Percentiles rank a stretch among this genome's conserved stretches.
Evolutionary conservation across 2,329 filamentous ascomycete genomes (phyloP).

Genomic region (Chaetomium strumarium): DNA sequence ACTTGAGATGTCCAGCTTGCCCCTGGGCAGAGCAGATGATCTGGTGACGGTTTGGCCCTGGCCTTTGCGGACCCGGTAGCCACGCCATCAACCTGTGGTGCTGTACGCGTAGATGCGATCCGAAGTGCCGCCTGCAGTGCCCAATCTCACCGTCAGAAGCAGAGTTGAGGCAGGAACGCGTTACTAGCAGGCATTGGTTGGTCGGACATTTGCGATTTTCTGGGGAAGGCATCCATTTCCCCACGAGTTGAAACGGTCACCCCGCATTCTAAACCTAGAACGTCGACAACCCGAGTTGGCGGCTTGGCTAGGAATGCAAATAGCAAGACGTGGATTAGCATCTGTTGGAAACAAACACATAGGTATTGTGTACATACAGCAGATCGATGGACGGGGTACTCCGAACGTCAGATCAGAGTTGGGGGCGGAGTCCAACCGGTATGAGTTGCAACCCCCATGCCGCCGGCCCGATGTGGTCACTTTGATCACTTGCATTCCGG

Average conservation of each 20-base stretch:
- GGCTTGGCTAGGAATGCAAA: background rate
- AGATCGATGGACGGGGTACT: no score
- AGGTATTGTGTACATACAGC: no score
- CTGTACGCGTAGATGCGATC: background rate
- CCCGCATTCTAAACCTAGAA: background rate
- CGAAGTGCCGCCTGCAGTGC: background rate
- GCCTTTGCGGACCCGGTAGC: background rate
- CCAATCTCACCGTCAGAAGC: background rate
- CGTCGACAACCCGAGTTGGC: background rate
- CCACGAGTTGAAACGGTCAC: background rate
- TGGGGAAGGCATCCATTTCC: no score
- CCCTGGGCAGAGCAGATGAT: background rate
- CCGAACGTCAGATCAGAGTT: no score
- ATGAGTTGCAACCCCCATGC: background rate
- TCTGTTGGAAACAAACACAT: no score
- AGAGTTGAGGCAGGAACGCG: background rate
- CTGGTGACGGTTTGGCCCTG: constrained; percentile 7
- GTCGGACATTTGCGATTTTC: background rate
- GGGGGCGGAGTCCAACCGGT: no score
- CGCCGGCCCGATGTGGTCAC: background rate
- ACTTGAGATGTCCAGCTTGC: constrained; percentile 11
- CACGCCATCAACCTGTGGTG: background rate
- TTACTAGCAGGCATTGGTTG: background rate
- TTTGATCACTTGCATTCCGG: background rate
- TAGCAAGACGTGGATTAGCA: no score